A percentile compares a stretch with the other conserved stretches of the same genome.
phyloP scores from a whole-genome alignment of 345 rosid species.

The Rhodamnia rubescens region DNA sequence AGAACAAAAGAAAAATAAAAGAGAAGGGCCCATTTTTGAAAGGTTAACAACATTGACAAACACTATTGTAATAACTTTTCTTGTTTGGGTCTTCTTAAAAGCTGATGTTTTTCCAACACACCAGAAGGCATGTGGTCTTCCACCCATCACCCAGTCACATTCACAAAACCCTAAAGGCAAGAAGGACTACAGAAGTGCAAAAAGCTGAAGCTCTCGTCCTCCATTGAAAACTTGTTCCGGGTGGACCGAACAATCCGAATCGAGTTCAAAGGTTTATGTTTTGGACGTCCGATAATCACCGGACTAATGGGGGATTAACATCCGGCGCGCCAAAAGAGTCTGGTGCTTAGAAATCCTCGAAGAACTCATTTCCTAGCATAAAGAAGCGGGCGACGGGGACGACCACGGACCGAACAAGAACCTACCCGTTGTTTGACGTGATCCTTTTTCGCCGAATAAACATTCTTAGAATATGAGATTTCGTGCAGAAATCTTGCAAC shows the following conservation, averaged over 20 bases:
- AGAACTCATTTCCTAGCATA: neutral
- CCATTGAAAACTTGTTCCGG: neutral
- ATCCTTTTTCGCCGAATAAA: neutral
- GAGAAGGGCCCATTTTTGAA: neutral
- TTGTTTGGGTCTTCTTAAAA: constrained; percentile 1
- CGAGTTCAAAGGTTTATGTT: neutral
- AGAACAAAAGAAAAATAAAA: neutral
- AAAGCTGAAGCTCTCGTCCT: neutral
- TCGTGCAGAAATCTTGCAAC: neutral
- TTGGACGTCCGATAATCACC: neutral
- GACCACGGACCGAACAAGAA: neutral
- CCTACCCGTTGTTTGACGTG: neutral
- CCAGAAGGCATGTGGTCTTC: neutral
- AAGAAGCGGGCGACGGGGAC: neutral
- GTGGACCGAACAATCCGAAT: neutral
- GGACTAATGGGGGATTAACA: neutral
- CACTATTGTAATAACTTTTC: neutral
- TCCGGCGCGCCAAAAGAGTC: neutral
- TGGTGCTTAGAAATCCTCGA: neutral
- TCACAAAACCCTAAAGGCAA: neutral
- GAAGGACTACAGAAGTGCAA: neutral
- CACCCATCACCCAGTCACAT: neutral
- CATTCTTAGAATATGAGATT: neutral
- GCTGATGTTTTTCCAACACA: neutral
- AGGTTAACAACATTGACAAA: neutral